phyloP scores from a whole-genome alignment of 2,329 filamentous ascomycete species.

The Pseudogymnoascus sp. region DNA sequence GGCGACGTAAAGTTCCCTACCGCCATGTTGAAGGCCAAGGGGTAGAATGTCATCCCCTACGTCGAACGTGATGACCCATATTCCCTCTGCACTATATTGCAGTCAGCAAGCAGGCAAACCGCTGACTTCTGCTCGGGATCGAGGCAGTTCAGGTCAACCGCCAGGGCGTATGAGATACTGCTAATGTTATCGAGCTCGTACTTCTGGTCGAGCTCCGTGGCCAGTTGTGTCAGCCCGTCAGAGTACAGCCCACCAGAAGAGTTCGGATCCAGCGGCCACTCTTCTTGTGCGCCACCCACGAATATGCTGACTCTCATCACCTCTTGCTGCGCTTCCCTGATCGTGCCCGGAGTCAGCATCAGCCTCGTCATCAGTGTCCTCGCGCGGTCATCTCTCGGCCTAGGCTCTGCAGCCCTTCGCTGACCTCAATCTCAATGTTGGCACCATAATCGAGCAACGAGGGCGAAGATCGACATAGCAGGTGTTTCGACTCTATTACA shows the following conservation, averaged over 20 bases:
- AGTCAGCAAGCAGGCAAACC: too few relatives aligned
- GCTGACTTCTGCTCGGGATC: too few relatives aligned
- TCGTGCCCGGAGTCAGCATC: not conserved
- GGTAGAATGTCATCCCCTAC: not conserved
- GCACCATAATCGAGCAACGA: not conserved
- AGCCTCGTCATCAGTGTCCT: not conserved
- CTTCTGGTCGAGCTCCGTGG: too few relatives aligned
- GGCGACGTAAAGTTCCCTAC: not conserved
- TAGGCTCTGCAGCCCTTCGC: not conserved
- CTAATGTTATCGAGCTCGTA: too few relatives aligned
- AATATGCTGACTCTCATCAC: not conserved
- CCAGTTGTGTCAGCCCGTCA: too few relatives aligned
- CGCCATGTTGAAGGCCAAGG: not conserved
- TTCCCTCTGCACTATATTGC: too few relatives aligned
- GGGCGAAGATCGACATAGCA: too few relatives aligned
- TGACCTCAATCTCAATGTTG: not conserved
- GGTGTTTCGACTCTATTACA: too few relatives aligned
- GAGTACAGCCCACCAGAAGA: too few relatives aligned
- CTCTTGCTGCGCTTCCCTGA: not conserved
- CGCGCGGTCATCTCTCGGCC: not conserved
- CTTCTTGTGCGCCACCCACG: not conserved
- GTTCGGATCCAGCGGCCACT: not conserved
- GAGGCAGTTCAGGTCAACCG: too few relatives aligned
- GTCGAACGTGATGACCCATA: too few relatives aligned
- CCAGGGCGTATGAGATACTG: too few relatives aligned